phyloP scores from a whole-genome alignment of 2,329 filamentous ascomycete species.

The Arthrobotrys sinensis region DNA sequence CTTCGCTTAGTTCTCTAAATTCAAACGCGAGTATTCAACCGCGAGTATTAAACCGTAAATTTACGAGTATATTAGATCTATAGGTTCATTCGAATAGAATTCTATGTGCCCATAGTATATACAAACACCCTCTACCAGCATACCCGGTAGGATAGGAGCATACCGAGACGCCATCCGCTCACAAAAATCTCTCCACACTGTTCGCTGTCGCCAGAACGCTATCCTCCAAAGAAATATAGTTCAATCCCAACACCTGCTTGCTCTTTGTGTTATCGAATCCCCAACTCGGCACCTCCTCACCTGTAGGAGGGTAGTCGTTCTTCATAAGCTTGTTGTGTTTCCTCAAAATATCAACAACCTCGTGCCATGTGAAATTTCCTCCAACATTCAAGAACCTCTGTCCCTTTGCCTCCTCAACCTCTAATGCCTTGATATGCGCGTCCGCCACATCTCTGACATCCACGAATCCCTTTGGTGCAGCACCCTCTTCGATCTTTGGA shows the following conservation, averaged over 20 bases:
- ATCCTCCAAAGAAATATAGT: conserved; percentile 74
- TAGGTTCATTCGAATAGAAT: too few species aligned
- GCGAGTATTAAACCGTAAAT: too few species aligned
- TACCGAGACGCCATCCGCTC: not conserved
- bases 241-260: conserved; percentile 73
- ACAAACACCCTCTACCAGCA: not conserved
- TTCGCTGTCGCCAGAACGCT: conserved; percentile 75
- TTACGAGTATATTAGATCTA: too few species aligned
- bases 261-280: conserved; percentile 70
- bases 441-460: conserved; percentile 72
- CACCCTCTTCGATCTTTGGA: conserved; percentile 42
- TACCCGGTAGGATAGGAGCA: not conserved
- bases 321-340: conserved; percentile 73
- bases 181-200: conserved; percentile 65
- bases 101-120: not conserved
- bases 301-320: conserved; percentile 67
- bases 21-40: too few species aligned
- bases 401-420: conserved; percentile 73
- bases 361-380: conserved; percentile 75
- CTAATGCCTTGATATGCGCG: conserved; percentile 75
- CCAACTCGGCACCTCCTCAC: conserved; percentile 61
- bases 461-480: conserved; percentile 61
- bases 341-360: conserved; percentile 73
- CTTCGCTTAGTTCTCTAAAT: too few species aligned
- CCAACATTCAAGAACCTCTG: conserved; percentile 77